These are phyloP conservation scores for Acrocalymma vagum DNA, from an alignment of 2,329 filamentous ascomycete genomes.

Conservation along the genomic window DNA sequence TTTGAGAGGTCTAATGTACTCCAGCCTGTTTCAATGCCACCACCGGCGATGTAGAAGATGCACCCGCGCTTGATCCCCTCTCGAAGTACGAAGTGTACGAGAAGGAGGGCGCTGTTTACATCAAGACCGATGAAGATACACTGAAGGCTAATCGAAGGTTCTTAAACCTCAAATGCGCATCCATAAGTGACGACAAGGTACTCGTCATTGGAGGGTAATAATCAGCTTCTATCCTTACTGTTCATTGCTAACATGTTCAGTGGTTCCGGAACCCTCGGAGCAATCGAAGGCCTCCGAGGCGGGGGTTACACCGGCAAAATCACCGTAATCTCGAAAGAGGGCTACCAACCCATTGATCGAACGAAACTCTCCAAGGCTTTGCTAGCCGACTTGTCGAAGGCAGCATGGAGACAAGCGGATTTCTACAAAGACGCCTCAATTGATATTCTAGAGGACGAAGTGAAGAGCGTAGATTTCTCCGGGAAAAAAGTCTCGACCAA, in stretches of 20 bases:
- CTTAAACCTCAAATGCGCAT: slow-evolving; percentile 76
- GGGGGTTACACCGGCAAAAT: slow-evolving; percentile 82
- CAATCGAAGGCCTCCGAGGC: slow-evolving; percentile 82
- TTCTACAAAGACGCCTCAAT: slow-evolving; percentile 76
- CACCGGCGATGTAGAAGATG: slow-evolving; percentile 94
- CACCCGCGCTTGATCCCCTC: slow-evolving; percentile 87
- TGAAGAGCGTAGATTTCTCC: slow-evolving; percentile 78
- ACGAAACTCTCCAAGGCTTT: slow-evolving; percentile 96
- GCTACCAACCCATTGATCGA: slow-evolving; percentile 87
- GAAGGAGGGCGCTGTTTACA: slow-evolving; percentile 83
- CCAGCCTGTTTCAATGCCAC: slow-evolving; percentile 89
- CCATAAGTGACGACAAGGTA: slow-evolving; percentile 68
- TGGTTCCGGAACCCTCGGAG: slow-evolving; percentile 83
- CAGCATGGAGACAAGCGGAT: slow-evolving; percentile 77
- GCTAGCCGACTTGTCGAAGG: slow-evolving; percentile 79
- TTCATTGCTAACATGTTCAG: slow-evolving; percentile 45
- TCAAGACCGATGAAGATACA: slow-evolving; percentile 78
- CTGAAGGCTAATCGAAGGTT: slow-evolving; percentile 80
- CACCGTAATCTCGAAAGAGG: slow-evolving; percentile 84
- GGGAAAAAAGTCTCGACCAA: slow-evolving; percentile 78
- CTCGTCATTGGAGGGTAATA: slow-evolving; percentile 69
- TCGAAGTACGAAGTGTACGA: slow-evolving; percentile 82
- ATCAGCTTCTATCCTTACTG: not conserved
- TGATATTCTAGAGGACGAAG: slow-evolving; percentile 66
- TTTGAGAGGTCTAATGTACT: slow-evolving; percentile 11